Evolutionary conservation across 306 rosid genomes (phyloP), one percentile per base, ranked within the genome.

Genomic region (Sphenostylis stenocarpa): DNA sequence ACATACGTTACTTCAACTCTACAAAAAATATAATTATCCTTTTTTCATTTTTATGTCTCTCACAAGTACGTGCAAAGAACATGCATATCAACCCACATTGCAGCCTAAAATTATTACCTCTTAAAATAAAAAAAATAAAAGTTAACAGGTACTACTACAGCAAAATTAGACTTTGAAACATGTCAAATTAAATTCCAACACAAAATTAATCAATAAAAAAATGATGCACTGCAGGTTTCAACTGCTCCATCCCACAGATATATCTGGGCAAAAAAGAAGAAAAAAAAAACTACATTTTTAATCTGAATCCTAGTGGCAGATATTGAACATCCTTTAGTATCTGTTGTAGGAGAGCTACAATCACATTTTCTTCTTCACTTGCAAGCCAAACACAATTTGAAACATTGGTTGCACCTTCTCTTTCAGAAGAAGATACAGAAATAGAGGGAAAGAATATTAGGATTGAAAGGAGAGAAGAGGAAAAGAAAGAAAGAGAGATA

Each of bases 171-270:
- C 20, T 66, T 79, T 73, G 77, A 84, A 83, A 64, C 77, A 84
- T 81, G 88, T 86, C 79, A 66, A 85, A 80, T 68, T 75, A 81
- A 86, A 87, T 84, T 90, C 85, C 87, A 88, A 87, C 85, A 81
- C 85, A 91, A 87, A 87, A 88, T 82, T 92, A 94, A 94, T 92
- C 93, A 90, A 94, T 90, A 82, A 89, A 92, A 88, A 92, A 91
- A 91, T 90, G 88, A 85, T 67, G 93, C 84, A 85, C 84, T 84
- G 87, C 68, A 90, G 78, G 97, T 85, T 88, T 89, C 83, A 89
- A 88, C 89, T 89, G 85, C 92, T 89, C 88, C 88, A 87, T 88
- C 90, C 93, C 96, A 88, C 84, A 89, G 81, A 89, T 41, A 38
- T 69, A 85, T 81, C 77, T 75, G 79, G 80, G 77, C 76, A 78